Base-by-base conservation (phyloP, 768 basidiomycete species). In the Tremella mesenterica region DNA sequence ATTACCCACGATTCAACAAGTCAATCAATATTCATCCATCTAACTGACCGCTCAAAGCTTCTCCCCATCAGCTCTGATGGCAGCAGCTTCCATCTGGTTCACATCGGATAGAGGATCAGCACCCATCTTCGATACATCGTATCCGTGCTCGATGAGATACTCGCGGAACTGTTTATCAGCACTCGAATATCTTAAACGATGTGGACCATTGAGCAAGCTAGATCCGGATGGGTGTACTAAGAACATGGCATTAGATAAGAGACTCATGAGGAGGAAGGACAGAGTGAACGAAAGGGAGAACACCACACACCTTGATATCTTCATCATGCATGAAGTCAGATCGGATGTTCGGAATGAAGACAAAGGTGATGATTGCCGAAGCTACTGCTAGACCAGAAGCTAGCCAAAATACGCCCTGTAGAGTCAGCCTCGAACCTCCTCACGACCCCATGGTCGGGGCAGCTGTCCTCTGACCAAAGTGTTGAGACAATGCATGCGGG, bases 321-420 rank as follows among this genome's bases (percentile, higher is more conserved):
- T 91, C 87, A 43, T 80, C 78, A 20, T 71, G 76, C 87, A 90
- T 88, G 29, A 85, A 85, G 55, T 91, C 87, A 28, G 82, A 80
- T 14, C 76, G 75, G 50, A 91, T 77, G 33, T 88, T 87, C 41
- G 76, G 77, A 64, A 95, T 80, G 73, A 86, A 83, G 72, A 87
- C 71, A 59, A 83, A 78, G 0, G 84, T 83, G 59, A 88, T 74
- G 8, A 82, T 20, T 2, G 91, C 90, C 55, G 85, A 87, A 47
- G 89, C 58, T 43, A 93, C 59, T 3, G 88, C 88, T 44, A 95
- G 79, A 33, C 79, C 83, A 75, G 63, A 58, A 60, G 53, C 51
- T 48, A 54, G 46, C 48, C 59, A 68, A 64, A 70, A 67, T 20
- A 56, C 44, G 21, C 64, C 64, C 58, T 59, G 27, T 21, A 47